Evolutionary conservation across 192 early-diverging fungal genomes (phyloP).

Genomic region (Irineochytrium annulatum): DNA sequence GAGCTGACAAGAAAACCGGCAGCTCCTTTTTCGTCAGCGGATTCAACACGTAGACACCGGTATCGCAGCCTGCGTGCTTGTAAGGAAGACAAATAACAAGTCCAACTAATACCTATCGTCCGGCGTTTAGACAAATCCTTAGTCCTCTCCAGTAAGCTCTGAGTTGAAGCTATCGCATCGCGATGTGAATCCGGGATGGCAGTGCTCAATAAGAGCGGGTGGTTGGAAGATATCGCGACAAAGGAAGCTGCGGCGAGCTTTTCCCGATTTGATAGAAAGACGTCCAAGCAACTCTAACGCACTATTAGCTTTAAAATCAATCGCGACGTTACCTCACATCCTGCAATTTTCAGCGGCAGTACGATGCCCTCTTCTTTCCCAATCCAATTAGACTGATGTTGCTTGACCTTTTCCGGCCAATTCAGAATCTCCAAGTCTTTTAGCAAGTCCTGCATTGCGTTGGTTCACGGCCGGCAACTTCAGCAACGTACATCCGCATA

Average conservation of each 20-base stretch:
- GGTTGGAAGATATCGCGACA: constrained; percentile 29
- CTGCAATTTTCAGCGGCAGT: too few relatives aligned
- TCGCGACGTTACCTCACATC: constrained; percentile 5
- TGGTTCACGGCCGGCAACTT: neutral
- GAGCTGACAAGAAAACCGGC: constrained; percentile 3
- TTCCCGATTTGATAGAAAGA: constrained; percentile 9
- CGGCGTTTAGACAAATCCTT: too few relatives aligned
- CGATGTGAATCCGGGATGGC: too few relatives aligned
- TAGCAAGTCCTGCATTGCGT: constrained; percentile 51
- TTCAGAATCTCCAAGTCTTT: constrained; percentile 70
- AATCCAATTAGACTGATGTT: constrained; percentile 92
- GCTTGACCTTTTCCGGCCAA: constrained; percentile 88
- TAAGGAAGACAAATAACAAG: neutral
- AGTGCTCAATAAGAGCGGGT: too few relatives aligned
- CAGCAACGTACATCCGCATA: constrained; percentile 64
- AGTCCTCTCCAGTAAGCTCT: too few relatives aligned
- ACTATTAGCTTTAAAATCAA: too few relatives aligned
- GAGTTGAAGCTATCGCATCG: too few relatives aligned
- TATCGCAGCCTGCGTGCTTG: constrained; percentile 3
- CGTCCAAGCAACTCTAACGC: too few relatives aligned
- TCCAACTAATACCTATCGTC: too few relatives aligned
- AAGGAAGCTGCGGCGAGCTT: neutral
- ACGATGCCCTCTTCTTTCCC: constrained; percentile 69
- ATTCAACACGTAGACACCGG: constrained; percentile 2
- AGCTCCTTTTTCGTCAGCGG: constrained; percentile 1